Base-by-base conservation (phyloP, 441 rosid genomes). In the Jatropha multifida region DNA sequence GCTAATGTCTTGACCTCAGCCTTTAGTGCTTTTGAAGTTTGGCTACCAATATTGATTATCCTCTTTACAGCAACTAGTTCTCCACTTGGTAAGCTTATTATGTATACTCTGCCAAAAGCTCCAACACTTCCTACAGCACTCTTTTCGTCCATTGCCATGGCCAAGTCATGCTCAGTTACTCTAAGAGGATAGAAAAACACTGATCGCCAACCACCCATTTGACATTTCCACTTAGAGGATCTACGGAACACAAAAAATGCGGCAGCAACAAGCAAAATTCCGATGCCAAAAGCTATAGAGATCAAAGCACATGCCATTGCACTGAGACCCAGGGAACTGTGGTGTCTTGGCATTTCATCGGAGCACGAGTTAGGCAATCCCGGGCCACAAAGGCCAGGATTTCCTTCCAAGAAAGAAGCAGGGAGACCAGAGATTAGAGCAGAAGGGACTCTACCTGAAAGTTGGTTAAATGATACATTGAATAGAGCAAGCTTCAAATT, bases 401-500 rank as follows among this genome's bases (percentile, higher is more conserved):
- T 94, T 77, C 99, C 99, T 80, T 92, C 91, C 74, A 94, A 81
- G 78, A 83, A 92, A 9, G 97, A 94, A 81, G 97, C 99, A 7
- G 99, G 99, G 23, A 73, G 86, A 76, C 58, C 89, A 74, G 73
- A 79, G 44, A 59, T 82, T 71, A 15, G 85, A 85, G 73, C 98
- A 88, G 65, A 85, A 86, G 98, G 98, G 56, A 94, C 86, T 65
- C 75, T 75, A 5, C 98, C 98, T 0, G 82, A 77, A 58, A 94
- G 90, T 65, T 69, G 82, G 77, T 94, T 94, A 13, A 90, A 90
- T 40, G 98, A 94, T 62, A 94, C 78, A 73, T 94, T 80, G 69
- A 94, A 88, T n/a, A 51, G 75, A 20, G 89, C 82, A 37, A 90
- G 84, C 86, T 61, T 86, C 81, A 92, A 6, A 32, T 80, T 82